Percentiles rank a stretch among this genome's conserved stretches.
These are phyloP conservation scores for Neodidymelliopsis sp. DNA, from an alignment of 2,329 filamentous ascomycete genomes.

Conservation along the genomic window DNA sequence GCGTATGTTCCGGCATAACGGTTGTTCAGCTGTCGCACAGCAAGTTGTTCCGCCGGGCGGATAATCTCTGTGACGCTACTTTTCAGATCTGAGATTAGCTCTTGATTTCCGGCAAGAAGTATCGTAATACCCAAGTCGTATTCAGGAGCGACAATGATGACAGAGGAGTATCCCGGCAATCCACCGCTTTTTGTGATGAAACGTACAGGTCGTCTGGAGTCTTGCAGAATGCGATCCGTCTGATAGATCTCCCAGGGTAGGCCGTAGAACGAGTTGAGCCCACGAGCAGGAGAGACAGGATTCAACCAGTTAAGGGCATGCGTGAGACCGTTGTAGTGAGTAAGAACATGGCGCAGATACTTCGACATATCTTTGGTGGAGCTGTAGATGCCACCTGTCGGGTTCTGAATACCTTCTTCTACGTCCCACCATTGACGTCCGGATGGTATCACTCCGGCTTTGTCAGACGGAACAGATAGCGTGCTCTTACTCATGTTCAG, in stretches of 20 bases:
- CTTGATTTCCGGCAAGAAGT: conserved; percentile 42
- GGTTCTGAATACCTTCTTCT: conserved; percentile 52
- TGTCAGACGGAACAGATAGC: conserved; percentile 40
- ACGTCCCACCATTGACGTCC: conserved; percentile 51
- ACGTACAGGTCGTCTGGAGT: conserved; percentile 50
- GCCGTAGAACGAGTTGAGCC: conserved; percentile 53
- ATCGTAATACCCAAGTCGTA: conserved; percentile 55
- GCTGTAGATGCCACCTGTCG: conserved; percentile 56
- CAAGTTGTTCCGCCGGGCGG: conserved; percentile 45
- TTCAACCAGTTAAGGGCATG: conserved; percentile 55
- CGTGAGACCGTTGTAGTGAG: conserved; percentile 52
- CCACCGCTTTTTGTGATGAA: conserved; percentile 57
- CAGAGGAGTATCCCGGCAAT: conserved; percentile 52
- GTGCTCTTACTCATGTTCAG: conserved; percentile 42
- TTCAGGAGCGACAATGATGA: conserved; percentile 52
- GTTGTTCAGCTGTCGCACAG: conserved; percentile 34
- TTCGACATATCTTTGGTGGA: conserved; percentile 52
- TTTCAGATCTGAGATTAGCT: conserved; percentile 32
- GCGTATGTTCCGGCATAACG: conserved; percentile 41
- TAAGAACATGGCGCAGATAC: conserved; percentile 54
- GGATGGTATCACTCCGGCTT: conserved; percentile 50
- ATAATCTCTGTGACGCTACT: conserved; percentile 43
- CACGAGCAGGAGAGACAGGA: conserved; percentile 48
- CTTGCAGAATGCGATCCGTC: conserved; percentile 48
- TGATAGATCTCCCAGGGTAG: conserved; percentile 59